Evolutionary conservation across 2,329 filamentous ascomycete genomes (phyloP), one percentile per base, ranked within the genome.

Genomic region (Thelonectria olida): DNA sequence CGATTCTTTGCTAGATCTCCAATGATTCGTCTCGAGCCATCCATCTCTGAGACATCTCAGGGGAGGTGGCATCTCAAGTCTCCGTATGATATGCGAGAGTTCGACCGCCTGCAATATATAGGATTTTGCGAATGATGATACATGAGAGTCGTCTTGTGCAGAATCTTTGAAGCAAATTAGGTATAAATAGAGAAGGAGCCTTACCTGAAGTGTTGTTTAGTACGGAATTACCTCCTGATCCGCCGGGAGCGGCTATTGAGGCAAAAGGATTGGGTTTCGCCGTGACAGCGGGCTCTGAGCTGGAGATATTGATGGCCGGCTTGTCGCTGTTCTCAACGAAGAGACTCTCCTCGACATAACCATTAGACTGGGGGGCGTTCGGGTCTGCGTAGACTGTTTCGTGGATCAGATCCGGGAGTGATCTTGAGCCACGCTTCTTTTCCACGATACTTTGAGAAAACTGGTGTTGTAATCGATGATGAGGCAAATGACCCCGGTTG

Each of bases 391-490:
- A 85, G 10, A 88, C 76, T 2, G 85, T 88, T 31, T 77, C 75
- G 66, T 86, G 84, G 27, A 90, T 86, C 20, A 88, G 76, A 23
- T 85, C 78, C 3, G 85, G 81, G 2, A 90, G 76, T 10, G 84
- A 74, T 47, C 79, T 79, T 10, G 75, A 74, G 6, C 81, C 81
- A 23, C 88, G 84, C 72, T 90, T 90, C 49, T 78, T 78, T 73
- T 90, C 88, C 7, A 90, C 88, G 15, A 90, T 72, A 6, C 67
- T 73, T 10, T 79, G 76, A 1, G 88, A 90, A 63, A 85, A 87
- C 15, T 83, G 76, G 65, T 90, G 87, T 27, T 80, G 79, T 4
- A 87, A 74, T 50, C 83, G 80, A 22, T 81, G 81, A 56, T 84
- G 82, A 15, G 81, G 79, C 9, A 87, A 72, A 3, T 76, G 68